Conservation (phyloP, 352 stramenopile genomes). For the Globisporangium cystogenes region DNA sequence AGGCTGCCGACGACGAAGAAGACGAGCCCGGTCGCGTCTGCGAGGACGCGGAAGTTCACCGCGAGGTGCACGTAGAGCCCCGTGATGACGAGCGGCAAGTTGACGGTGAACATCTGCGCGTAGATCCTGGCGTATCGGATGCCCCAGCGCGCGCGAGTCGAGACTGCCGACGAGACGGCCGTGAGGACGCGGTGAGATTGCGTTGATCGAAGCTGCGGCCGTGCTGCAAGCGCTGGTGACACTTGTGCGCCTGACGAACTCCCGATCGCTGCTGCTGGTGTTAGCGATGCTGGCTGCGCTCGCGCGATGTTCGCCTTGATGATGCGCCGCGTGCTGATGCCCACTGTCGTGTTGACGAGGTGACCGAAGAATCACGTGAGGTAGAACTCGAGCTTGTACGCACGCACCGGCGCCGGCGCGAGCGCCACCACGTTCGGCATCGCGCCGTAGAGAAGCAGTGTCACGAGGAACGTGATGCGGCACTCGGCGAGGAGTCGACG, state of each 20-base stretch:
- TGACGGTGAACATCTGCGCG: constrained; percentile 9
- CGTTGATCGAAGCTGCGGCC: no score
- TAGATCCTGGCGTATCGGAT: neutral
- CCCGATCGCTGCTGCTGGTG: neutral
- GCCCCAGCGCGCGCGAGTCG: neutral
- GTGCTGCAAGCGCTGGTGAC: neutral
- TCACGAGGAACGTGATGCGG: neutral
- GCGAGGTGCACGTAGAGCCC: constrained; percentile 56
- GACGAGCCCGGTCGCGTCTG: neutral
- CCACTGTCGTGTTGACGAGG: neutral
- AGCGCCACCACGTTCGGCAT: constrained; percentile 2
- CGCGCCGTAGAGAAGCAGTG: neutral
- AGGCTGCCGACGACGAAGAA: constrained; percentile 23
- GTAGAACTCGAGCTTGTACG: constrained; percentile 4
- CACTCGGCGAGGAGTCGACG: neutral
- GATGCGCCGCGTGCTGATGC: constrained; percentile 3
- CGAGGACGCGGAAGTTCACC: constrained; percentile 19
- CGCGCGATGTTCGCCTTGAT: constrained; percentile 6
- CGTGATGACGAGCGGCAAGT: constrained; percentile 13
- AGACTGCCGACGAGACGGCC: neutral
- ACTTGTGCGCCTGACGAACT: neutral
- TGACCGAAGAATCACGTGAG: neutral
- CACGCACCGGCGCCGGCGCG: neutral
- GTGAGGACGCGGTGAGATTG: neutral
- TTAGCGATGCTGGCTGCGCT: neutral